Base-by-base conservation (phyloP, 2,329 filamentous ascomycete genomes). In the Fusarium guadeloupense region DNA sequence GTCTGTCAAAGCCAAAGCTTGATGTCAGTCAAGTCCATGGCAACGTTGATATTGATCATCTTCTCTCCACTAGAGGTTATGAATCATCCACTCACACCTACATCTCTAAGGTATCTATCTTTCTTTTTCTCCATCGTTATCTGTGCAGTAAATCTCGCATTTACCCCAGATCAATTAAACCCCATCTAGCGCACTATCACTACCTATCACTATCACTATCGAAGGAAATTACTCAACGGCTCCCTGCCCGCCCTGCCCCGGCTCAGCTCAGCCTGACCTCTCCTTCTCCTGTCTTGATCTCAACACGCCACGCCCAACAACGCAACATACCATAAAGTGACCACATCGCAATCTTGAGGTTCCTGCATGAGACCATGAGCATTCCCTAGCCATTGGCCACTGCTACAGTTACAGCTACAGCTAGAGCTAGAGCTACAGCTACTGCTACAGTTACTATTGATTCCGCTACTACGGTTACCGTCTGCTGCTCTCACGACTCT, bases 251-350 rank as follows among this genome's bases (percentile, higher is more conserved):
- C 58, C 60, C 61, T 34, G 60, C 37, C 46, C 46, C 23, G 55
- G 55, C 28, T 31, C 55, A 42, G 56, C 39, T 37, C 61, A 64
- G 49, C 44, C 56, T 64, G 62, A 65, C 62, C 61, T 50, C 23
- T 33, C 21, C 37, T 17, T 35, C 42, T 37, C 43, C 61, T 50
- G 31, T 33, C 21, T 43, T 17, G 35, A 45, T 37, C 43, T 51
- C 60, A 64, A 49, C 61, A 65, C 57, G 53, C 57, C 62, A 65
- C 45, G 31, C 41, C 37, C 38, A 54, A 38, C 28, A 54, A 54
- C 50, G 48, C 47, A 64, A 56, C 62, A 65, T 66, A 54, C 60
- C 54, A 60, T 56, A 64, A 44, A 53, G 55, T 48, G 45, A 64
- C 38, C 54, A 43, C 63, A 54, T 60, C 40, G 49, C 38, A 60